phyloP scores from a whole-genome alignment of 495 filamentous ascomycete species.

The Opeltia flavorubescens region DNA sequence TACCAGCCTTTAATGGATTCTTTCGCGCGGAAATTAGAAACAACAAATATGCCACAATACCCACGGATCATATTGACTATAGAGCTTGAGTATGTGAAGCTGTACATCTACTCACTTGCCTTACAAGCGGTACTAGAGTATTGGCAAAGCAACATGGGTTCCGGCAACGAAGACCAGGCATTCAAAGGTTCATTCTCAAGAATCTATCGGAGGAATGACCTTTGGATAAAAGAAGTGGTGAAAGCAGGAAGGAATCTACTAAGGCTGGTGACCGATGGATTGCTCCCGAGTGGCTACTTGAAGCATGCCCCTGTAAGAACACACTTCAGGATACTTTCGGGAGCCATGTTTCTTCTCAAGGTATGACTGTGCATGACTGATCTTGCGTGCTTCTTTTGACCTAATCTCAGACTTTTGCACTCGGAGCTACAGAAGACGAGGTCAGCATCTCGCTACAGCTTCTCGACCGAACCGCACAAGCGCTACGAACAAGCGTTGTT shows the following conservation, averaged over 20 bases:
- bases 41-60: constrained; percentile 54
- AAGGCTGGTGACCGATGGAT: constrained; percentile 64
- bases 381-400: constrained; percentile 11
- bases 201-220: constrained; percentile 43
- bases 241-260: constrained; percentile 76
- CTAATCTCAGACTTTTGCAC: constrained; percentile 60
- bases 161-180: constrained; percentile 26
- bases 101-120: constrained; percentile 82
- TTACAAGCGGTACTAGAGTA: constrained; percentile 91
- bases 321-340: constrained; percentile 86
- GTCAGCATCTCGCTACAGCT: constrained; percentile 68
- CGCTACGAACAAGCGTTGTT: constrained; percentile 71
- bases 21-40: constrained; percentile 64
- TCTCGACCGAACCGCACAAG: constrained; percentile 66
- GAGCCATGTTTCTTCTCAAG: constrained; percentile 87
- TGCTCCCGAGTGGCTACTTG: constrained; percentile 70
- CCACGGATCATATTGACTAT: constrained; percentile 78
- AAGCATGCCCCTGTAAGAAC: constrained; percentile 88
- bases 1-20: constrained; percentile 62
- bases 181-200: constrained; percentile 38
- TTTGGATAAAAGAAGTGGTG: constrained; percentile 78
- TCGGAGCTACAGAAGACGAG: constrained; percentile 81
- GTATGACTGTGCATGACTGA: constrained; percentile 14
- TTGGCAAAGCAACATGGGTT: constrained; percentile 53
- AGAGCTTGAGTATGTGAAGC: constrained; percentile 77